Conservation (phyloP, 2,329 filamentous ascomycete genomes). For the Calonectria pauciramosa region DNA sequence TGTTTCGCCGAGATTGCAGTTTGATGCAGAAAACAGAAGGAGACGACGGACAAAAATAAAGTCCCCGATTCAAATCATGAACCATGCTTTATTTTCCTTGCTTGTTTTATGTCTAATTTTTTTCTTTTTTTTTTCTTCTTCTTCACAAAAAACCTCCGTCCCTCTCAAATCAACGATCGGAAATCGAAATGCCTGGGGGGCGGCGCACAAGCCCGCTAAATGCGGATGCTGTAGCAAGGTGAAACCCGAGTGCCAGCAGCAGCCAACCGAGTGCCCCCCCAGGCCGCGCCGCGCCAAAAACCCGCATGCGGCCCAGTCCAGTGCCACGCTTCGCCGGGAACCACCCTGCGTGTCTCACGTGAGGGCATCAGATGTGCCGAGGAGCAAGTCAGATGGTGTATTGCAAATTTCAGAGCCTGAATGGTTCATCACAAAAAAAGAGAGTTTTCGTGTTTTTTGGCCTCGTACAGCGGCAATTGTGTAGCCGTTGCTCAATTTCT, state of each 20-base stretch:
- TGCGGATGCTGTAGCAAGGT: constrained; percentile 1
- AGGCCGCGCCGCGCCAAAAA: background rate
- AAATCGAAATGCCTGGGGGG: background rate
- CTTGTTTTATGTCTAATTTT: background rate
- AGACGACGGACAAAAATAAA: background rate
- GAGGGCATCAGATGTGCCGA: constrained; percentile 1
- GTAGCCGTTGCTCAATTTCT: background rate
- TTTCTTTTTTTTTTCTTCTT: background rate
- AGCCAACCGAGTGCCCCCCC: background rate
- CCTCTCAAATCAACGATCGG: background rate
- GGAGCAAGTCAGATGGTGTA: background rate
- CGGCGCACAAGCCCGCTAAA: background rate
- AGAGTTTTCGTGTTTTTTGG: background rate
- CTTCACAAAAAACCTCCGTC: background rate
- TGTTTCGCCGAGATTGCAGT: background rate
- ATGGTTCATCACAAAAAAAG: background rate
- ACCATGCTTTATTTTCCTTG: background rate
- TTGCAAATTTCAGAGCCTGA: background rate
- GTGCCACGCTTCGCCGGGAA: background rate
- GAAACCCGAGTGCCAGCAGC: constrained; percentile 4
- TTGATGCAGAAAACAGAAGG: background rate
- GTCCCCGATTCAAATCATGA: background rate
- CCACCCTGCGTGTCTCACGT: background rate
- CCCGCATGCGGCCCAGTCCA: background rate
- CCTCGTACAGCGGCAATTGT: background rate